Evolutionary conservation across 257 asterid genomes (phyloP), one percentile per base, ranked within the genome.

Genomic region (Solanum etuberosum): DNA sequence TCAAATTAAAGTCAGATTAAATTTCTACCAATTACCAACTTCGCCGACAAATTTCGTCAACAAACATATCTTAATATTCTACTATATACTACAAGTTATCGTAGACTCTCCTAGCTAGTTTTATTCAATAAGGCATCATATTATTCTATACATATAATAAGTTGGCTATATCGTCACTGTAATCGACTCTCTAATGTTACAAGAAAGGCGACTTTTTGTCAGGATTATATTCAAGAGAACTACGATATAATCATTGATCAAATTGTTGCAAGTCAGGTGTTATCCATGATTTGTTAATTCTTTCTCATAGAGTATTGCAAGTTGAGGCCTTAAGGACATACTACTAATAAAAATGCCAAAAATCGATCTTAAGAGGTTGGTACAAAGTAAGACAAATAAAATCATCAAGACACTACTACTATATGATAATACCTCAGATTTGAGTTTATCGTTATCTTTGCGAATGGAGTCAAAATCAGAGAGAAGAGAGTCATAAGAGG

Each of bases 371-470:
- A 67, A 14, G 74, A 67, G 3, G 37, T 27, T 15, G 20, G 21
- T 25, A 42, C 9, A 42, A 34, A 14, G 37, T 25, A 34, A 20
- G 27, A 78, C 7, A 43, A 27, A 43, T 25, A 43, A 43, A 25
- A 78, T 43, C 27, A 78, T 27, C 27, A 78, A 5, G 27, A 18
- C 23, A 9, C 16, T 9, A 72, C 7, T 63, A 23, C 12, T 40
- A 13, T 25, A 76, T 40, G 83, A 40, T 78, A 27, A 29, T 80
- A 97, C 99, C 99, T 97, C 97, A 70, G 94, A 77, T 93, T 94
- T 97, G 94, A 97, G 98, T 89, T 91, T 93, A 85, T 94, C 97
- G 65, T 95, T 96, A 78, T 97, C 98, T 90, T 94, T 93, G 92
- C 88, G 89, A 76, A 97, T 73, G 85, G 96, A 91, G 90, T 96